Conservation (phyloP, 1,284 basidiomycete genomes). For the Sanghuangporus baumii region DNA sequence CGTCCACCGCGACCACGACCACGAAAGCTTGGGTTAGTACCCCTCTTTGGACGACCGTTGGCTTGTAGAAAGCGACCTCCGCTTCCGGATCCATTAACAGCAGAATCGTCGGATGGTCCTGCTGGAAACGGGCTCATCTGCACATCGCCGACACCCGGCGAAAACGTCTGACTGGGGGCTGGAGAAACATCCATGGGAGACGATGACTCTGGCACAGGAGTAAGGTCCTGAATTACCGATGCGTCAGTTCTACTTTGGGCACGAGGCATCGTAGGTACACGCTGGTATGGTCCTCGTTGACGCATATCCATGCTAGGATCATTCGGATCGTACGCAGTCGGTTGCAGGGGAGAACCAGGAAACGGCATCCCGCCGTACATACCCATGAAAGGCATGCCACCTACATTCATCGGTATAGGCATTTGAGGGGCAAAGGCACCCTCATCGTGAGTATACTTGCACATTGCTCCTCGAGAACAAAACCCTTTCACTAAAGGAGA, state of each 20-base stretch:
- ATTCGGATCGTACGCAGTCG: slow-evolving; percentile 64
- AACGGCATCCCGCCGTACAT: slow-evolving; percentile 48
- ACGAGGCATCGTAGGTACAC: slow-evolving; percentile 35
- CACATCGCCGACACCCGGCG: background rate
- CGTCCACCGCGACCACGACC: slow-evolving; percentile 37
- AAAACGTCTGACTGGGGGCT: background rate
- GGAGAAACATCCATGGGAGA: slow-evolving; percentile 3
- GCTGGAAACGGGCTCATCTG: background rate
- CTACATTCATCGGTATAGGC: slow-evolving; percentile 40
- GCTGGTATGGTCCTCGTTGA: slow-evolving; percentile 38
- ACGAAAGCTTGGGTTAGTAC: slow-evolving; percentile 30
- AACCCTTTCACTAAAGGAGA: slow-evolving; percentile 72
- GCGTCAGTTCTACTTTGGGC: slow-evolving; percentile 23
- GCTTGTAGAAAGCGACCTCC: background rate
- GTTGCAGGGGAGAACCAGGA: slow-evolving; percentile 37
- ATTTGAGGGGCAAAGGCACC: slow-evolving; percentile 62
- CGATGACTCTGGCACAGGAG: slow-evolving; percentile 42
- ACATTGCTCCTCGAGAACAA: slow-evolving; percentile 85
- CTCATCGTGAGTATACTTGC: slow-evolving; percentile 89
- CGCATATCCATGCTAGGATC: slow-evolving; percentile 76
- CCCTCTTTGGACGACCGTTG: slow-evolving; percentile 8
- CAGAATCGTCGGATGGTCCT: background rate
- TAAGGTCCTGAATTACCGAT: slow-evolving; percentile 75
- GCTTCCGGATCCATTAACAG: background rate
- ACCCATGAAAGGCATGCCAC: slow-evolving; percentile 56